These are phyloP conservation scores for Leptomonas pyrrhocoris DNA, from an alignment of 208 protist species.

Conservation along the genomic window DNA sequence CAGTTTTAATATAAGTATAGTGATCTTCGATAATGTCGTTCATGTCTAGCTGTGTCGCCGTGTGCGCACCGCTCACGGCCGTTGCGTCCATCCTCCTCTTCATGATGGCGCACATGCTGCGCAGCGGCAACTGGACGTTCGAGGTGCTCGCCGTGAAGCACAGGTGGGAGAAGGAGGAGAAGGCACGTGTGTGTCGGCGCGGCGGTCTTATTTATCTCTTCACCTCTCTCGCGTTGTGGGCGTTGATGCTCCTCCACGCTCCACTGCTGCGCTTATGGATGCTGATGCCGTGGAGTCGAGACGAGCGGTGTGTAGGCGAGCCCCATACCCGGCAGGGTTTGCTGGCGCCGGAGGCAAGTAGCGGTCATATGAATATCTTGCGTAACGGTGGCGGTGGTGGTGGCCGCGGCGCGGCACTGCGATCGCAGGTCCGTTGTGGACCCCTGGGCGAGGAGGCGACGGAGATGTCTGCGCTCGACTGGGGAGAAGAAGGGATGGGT, in stretches of 20 bases:
- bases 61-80: slow-evolving; percentile 43
- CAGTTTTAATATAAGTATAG: neutral
- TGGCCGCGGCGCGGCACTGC: neutral
- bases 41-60: slow-evolving; percentile 15
- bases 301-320: slow-evolving; percentile 4
- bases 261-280: slow-evolving; percentile 20
- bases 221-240: slow-evolving; percentile 38
- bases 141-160: slow-evolving; percentile 60
- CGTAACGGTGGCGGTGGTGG: neutral
- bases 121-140: slow-evolving; percentile 68
- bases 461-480: slow-evolving; percentile 29
- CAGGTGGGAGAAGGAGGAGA: slow-evolving; percentile 57
- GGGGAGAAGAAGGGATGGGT: slow-evolving; percentile 5
- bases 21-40: slow-evolving; percentile 9
- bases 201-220: slow-evolving; percentile 62
- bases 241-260: slow-evolving; percentile 19
- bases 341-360: neutral
- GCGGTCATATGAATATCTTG: neutral
- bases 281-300: slow-evolving; percentile 14
- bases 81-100: slow-evolving; percentile 41
- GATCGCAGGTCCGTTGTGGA: neutral
- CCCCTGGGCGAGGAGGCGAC: neutral
- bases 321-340: neutral
- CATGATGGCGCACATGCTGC: slow-evolving; percentile 40
- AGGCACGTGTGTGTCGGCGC: slow-evolving; percentile 50